Percentiles rank a stretch among this genome's conserved stretches.
Conservation (phyloP, 192 early-diverging fungal genomes). For the Backusella sp. region DNA sequence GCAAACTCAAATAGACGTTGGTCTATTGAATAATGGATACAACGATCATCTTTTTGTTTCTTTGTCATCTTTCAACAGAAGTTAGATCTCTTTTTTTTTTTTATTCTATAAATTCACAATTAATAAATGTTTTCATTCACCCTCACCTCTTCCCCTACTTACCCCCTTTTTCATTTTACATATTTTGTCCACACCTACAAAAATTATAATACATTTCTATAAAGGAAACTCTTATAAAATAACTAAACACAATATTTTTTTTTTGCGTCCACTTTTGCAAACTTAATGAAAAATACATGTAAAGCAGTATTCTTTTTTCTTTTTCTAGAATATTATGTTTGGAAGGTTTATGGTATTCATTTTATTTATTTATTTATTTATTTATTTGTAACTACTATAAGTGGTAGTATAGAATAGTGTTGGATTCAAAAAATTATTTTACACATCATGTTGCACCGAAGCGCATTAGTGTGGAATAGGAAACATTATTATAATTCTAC, state of each 20-base stretch:
- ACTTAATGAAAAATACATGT: neutral
- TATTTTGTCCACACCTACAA: neutral
- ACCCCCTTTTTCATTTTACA: neutral
- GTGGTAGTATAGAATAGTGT: neutral
- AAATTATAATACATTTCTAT: neutral
- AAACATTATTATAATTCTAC: neutral
- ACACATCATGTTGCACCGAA: neutral
- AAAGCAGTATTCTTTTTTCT: no score
- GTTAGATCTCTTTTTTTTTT: neutral
- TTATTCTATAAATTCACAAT: neutral
- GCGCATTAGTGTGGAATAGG: neutral
- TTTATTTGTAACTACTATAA: no score
- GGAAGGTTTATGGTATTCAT: no score
- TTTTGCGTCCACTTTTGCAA: neutral
- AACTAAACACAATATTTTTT: neutral
- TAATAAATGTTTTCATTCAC: conserved; percentile 7
- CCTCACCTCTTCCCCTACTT: neutral
- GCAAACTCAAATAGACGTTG: conserved; percentile 28
- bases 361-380: no score
- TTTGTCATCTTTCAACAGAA: neutral
- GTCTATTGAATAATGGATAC: conserved; percentile 36
- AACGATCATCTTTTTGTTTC: neutral
- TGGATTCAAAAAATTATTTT: neutral
- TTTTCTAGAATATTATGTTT: no score
- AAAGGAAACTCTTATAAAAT: neutral